These are phyloP conservation scores for Cicer cuneatum DNA, from an alignment of 306 rosid genomes.

Conservation along the genomic window DNA sequence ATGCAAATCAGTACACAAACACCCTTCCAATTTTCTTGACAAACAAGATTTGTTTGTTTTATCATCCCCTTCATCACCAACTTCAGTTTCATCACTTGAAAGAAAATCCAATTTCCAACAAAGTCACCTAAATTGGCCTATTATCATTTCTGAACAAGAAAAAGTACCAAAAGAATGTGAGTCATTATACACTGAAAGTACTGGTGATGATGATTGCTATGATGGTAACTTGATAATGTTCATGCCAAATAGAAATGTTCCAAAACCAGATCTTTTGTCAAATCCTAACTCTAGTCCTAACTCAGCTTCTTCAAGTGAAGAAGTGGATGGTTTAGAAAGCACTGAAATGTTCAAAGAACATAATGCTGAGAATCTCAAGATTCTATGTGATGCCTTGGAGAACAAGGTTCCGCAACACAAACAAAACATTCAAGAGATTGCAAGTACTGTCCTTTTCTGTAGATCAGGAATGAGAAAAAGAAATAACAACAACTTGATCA, in stretches of 20 bases:
- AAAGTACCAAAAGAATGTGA: slow-evolving; percentile 66
- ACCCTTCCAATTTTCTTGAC: slow-evolving; percentile 43
- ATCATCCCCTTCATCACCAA: slow-evolving; percentile 54
- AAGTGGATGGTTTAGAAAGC: slow-evolving; percentile 63
- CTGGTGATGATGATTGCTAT: slow-evolving; percentile 42
- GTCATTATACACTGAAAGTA: slow-evolving; percentile 53
- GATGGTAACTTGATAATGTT: slow-evolving; percentile 60
- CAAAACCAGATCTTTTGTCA: slow-evolving; percentile 84
- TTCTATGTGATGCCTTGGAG: slow-evolving; percentile 69
- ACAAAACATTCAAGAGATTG: slow-evolving; percentile 58
- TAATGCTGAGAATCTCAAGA: slow-evolving; percentile 60
- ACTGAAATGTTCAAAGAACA: slow-evolving; percentile 62
- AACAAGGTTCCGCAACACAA: slow-evolving; percentile 61
- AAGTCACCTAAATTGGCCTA: slow-evolving; percentile 50
- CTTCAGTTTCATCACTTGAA: slow-evolving; percentile 54
- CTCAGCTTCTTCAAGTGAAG: slow-evolving; percentile 90
- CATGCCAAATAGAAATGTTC: slow-evolving; percentile 53
- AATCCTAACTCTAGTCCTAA: slow-evolving; percentile 92
- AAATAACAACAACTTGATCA: slow-evolving; percentile 13
- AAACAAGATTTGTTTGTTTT: slow-evolving; percentile 50
- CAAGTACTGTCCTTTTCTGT: slow-evolving; percentile 64
- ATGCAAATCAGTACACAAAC: slow-evolving; percentile 64
- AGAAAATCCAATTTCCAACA: slow-evolving; percentile 44
- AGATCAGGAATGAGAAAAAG: slow-evolving; percentile 63
- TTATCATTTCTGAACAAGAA: slow-evolving; percentile 54